Conservation (phyloP, 768 basidiomycete genomes). For the Lyophyllum decastes region DNA sequence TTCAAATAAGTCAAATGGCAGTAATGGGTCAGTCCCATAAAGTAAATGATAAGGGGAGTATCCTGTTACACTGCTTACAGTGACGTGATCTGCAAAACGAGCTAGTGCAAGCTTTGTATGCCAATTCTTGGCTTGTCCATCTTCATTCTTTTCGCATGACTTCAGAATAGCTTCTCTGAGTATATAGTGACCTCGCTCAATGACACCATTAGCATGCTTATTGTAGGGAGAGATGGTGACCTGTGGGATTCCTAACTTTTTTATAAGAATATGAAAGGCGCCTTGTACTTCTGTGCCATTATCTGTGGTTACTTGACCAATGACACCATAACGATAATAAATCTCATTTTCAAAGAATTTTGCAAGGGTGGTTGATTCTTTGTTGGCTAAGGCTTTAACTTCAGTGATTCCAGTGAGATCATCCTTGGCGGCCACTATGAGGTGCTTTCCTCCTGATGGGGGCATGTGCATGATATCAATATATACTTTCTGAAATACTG, state of each 20-base stretch:
- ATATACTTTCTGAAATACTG: slow-evolving; percentile 27
- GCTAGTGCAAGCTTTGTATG: slow-evolving; percentile 19
- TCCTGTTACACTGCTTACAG: slow-evolving; percentile 27
- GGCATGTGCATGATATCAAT: slow-evolving; percentile 30
- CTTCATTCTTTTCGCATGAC: no score
- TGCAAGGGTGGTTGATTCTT: slow-evolving; percentile 21
- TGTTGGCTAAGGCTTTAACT: slow-evolving; percentile 16
- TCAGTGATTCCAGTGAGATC: slow-evolving; percentile 23
- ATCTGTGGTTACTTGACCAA: slow-evolving; percentile 21
- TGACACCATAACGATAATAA: slow-evolving; percentile 38
- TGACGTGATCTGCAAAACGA: slow-evolving; percentile 34
- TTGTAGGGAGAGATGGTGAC: slow-evolving; percentile 45
- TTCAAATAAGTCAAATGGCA: slow-evolving; percentile 30
- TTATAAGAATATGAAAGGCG: slow-evolving; percentile 17
- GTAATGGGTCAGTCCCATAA: slow-evolving; percentile 32
- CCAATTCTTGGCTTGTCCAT: slow-evolving; percentile 35
- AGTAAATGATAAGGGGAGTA: slow-evolving; percentile 36
- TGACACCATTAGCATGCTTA: slow-evolving; percentile 38
- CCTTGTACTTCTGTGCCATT: slow-evolving; percentile 33
- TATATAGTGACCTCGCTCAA: slow-evolving; percentile 29
- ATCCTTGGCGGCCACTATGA: slow-evolving; percentile 26
- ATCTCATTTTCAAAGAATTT: slow-evolving; percentile 29
- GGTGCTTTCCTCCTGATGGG: slow-evolving; percentile 18
- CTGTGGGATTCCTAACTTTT: slow-evolving; percentile 33
- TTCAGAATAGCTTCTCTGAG: slow-evolving; percentile 30